Percentiles rank a stretch among this genome's conserved stretches.
Evolutionary conservation across 177 flowering plant species (phyloP).

Genomic region (Telopea speciosissima): DNA sequence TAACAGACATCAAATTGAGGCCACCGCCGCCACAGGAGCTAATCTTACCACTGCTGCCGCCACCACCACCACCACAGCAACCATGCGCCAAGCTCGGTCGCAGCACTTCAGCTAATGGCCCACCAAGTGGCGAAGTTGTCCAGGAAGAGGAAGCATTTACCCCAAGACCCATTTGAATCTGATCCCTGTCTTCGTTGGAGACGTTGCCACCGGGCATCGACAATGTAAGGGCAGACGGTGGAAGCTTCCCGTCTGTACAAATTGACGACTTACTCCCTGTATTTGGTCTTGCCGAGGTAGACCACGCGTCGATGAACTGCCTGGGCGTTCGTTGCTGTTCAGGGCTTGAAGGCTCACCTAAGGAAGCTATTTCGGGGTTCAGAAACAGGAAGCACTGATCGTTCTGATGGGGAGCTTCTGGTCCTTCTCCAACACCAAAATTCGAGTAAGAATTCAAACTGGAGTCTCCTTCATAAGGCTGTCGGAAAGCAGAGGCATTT

Average conservation of each 20-base stretch:
- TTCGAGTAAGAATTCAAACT: slow-evolving; percentile 19
- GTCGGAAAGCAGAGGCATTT: slow-evolving; percentile 12
- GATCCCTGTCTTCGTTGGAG: slow-evolving; percentile 19
- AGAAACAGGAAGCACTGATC: slow-evolving; percentile 18
- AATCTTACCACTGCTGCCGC: slow-evolving; percentile 14
- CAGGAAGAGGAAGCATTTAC: slow-evolving; percentile 28
- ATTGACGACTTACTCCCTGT: slow-evolving; percentile 15
- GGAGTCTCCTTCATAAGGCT: slow-evolving; percentile 19
- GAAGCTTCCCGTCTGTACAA: slow-evolving; percentile 19
- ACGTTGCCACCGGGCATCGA: slow-evolving; percentile 44
- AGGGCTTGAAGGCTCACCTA: slow-evolving; percentile 11
- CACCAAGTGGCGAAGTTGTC: slow-evolving; percentile 53
- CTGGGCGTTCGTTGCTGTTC: slow-evolving; percentile 33
- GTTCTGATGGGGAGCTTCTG: slow-evolving; percentile 8
- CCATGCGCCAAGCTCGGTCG: slow-evolving; percentile 36
- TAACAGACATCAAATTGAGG: slow-evolving; percentile 26
- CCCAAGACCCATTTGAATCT: slow-evolving; percentile 27
- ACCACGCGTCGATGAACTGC: slow-evolving; percentile 68
- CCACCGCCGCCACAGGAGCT: slow-evolving; percentile 28
- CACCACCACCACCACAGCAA: slow-evolving; percentile 16
- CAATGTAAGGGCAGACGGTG: slow-evolving; percentile 41
- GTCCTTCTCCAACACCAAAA: slow-evolving; percentile 4
- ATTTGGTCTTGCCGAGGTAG: slow-evolving; percentile 17
- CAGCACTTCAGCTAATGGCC: slow-evolving; percentile 74
- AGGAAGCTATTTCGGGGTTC: slow-evolving; percentile 20